These are phyloP conservation scores for Penicillium angulare DNA, from an alignment of 495 filamentous ascomycete species.

Conservation along the genomic window DNA sequence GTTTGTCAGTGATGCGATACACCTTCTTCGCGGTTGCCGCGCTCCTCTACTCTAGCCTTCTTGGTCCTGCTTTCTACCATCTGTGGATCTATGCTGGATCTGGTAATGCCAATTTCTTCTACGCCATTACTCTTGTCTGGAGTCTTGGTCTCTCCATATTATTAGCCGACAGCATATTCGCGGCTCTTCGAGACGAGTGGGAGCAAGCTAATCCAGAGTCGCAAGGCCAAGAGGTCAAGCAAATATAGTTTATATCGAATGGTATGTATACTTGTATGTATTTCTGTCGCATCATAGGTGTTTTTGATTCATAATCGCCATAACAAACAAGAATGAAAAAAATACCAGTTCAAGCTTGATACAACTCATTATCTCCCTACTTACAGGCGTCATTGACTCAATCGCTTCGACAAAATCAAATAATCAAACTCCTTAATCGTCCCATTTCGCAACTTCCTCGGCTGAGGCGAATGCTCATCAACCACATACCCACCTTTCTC, in stretches of 20 bases:
- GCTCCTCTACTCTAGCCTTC: conserved; percentile 79
- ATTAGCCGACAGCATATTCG: conserved; percentile 81
- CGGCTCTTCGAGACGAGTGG: conserved; percentile 88
- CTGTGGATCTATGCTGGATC: conserved; percentile 98
- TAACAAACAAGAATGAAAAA: background rate
- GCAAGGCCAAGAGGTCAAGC: conserved; percentile 79
- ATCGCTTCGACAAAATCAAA: conserved; percentile 65
- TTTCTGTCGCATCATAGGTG: conserved; percentile 1
- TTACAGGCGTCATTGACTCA: conserved; percentile 22
- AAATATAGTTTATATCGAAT: conserved; percentile 58
- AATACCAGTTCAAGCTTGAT: background rate
- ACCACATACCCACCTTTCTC: conserved; percentile 60
- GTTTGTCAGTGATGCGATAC: conserved; percentile 75
- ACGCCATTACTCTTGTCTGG: conserved; percentile 98
- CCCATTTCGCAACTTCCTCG: conserved; percentile 61
- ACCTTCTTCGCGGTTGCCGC: conserved; percentile 80
- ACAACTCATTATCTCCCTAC: too few relatives aligned
- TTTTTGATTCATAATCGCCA: background rate
- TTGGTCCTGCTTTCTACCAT: conserved; percentile 95
- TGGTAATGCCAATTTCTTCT: conserved; percentile 99
- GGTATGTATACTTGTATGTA: conserved; percentile 3
- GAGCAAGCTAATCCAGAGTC: conserved; percentile 89
- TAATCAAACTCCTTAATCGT: conserved; percentile 65
- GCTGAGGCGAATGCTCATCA: conserved; percentile 65
- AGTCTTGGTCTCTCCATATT: conserved; percentile 80